These are phyloP conservation scores for Pseudogymnoascus sp. DNA, from an alignment of 2,329 filamentous ascomycete genomes.

Conservation along the genomic window DNA sequence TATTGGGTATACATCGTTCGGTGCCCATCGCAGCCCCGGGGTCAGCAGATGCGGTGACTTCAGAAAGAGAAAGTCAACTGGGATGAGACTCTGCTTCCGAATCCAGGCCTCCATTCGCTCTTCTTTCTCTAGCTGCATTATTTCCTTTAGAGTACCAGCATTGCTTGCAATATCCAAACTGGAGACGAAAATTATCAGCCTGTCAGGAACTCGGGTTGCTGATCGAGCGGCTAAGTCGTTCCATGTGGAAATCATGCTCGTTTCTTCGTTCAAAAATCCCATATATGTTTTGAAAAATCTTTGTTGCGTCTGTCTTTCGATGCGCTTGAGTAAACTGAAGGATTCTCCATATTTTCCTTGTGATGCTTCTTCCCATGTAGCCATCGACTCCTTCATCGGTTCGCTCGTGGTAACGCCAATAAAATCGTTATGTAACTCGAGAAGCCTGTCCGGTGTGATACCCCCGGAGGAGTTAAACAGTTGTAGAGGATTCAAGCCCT, in stretches of 20 bases:
- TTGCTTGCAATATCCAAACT: background rate
- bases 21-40: background rate
- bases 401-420: background rate
- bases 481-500: background rate
- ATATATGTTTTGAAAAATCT: background rate
- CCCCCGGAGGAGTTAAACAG: background rate
- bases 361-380: background rate
- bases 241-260: background rate
- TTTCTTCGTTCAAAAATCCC: background rate
- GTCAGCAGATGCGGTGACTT: background rate
- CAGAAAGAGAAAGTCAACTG: background rate
- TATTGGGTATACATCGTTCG: background rate
- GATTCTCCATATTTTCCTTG: background rate
- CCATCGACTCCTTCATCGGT: background rate
- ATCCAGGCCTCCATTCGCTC: slow-evolving; percentile 1
- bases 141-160: background rate
- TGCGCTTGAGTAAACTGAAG: background rate
- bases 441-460: background rate
- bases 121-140: background rate
- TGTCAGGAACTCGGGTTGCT: background rate
- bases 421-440: background rate
- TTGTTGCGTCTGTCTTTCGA: background rate
- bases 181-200: background rate
- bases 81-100: background rate
- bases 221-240: background rate